Evolutionary conservation across 1,139 yeast genomes (phyloP), one percentile per base, ranked within the genome.

Genomic region (Hansenula sp.): DNA sequence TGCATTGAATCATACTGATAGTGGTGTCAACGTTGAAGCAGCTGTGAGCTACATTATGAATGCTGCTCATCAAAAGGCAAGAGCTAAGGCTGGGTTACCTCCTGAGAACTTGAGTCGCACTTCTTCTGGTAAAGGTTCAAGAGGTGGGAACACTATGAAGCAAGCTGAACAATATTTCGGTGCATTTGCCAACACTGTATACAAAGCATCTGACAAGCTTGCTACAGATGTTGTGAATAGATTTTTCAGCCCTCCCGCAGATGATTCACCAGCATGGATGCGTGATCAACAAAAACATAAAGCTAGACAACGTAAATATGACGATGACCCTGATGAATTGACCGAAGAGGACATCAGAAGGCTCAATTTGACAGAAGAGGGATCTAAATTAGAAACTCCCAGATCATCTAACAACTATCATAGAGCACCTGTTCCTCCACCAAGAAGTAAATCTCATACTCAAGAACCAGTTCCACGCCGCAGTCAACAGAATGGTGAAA

Each of bases 191-290:
- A 46, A 41, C 24, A 21, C 52, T 11, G 41, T 55, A 7, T 43
- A 46, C 10, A 46, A 45, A 18, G 52, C 48, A 61, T 45, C 53
- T 6, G 51, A 71, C 33, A 66, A 69, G 22, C 60, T 74, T 35
- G 73, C 85, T 27, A 74, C 73, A 44, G 87, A 79, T 25, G 57
- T 83, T n/a, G 79, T 89, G 0, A 60, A 68, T 13, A 85, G 81
- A 41, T 63, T 87, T 36, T 71, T 80, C 51, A 68, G 76, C 27
- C 78, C 79, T 43, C 92, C 94, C 0, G 74, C 83, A 18, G 70
- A 70, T 41, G 74, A 75, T 14, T 64, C 73, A 45, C 96, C 96
- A 0, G 79, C 83, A 3, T 87, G 96, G 96, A 82, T 87, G 92
- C 71, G 69, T 44, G 73, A 76, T 46, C 81, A 75, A 53, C 70